These are phyloP conservation scores for Pseudogymnoascus destructans DNA, from an alignment of 2,329 filamentous ascomycete genomes.

Conservation along the genomic window DNA sequence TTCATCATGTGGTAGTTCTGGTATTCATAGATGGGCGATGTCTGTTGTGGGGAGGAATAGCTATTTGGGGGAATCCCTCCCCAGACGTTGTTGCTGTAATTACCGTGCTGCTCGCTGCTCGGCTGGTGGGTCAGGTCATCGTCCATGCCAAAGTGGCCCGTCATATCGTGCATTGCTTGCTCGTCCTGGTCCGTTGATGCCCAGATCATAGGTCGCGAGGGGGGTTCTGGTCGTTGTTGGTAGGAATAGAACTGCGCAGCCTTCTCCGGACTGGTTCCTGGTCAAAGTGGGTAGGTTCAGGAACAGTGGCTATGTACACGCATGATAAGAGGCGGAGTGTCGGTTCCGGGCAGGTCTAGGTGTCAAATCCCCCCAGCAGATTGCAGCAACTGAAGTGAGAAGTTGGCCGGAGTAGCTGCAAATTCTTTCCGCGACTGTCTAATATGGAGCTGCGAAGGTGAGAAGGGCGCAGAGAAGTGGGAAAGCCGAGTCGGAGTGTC, in stretches of 20 bases:
- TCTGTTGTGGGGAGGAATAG: constrained; percentile 41
- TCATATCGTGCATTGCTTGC: constrained; percentile 27
- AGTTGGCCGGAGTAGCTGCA: not conserved
- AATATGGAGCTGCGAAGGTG: not conserved
- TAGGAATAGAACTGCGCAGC: not conserved
- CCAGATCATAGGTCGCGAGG: not conserved
- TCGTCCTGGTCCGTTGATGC: not conserved
- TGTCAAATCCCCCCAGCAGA: not conserved
- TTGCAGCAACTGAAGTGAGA: not conserved
- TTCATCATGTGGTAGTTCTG: constrained; percentile 48
- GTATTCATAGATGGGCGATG: constrained; percentile 59
- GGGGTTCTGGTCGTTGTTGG: not conserved
- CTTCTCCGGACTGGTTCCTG: not conserved
- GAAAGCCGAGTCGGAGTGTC: constrained; percentile 5
- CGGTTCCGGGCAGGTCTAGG: not conserved
- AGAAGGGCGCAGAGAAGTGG: not conserved
- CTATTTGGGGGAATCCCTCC: constrained; percentile 35
- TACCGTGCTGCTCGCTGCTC: constrained; percentile 32
- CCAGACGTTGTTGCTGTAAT: constrained; percentile 39
- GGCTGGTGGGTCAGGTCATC: constrained; percentile 25
- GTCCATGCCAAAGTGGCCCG: constrained; percentile 27
- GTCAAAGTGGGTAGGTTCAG: not conserved
- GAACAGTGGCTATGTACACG: not conserved
- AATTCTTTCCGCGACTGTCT: not conserved
- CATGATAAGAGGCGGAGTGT: not conserved